Evolutionary conservation across 2,329 filamentous ascomycete genomes (phyloP).

Genomic region (Paecilomyces formosus): DNA sequence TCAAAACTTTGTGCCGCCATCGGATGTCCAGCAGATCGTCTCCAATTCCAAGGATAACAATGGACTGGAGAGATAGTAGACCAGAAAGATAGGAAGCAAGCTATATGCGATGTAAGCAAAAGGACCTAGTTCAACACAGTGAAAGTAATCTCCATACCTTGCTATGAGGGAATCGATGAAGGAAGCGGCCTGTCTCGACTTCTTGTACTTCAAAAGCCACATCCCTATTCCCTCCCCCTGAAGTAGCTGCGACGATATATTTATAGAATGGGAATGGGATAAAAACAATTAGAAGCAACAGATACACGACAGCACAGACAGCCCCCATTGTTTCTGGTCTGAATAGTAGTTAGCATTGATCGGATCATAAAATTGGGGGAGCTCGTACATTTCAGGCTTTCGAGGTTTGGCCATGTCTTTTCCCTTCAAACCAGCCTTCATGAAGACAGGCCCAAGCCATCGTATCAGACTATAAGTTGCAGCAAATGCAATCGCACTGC

Average conservation of each 20-base stretch:
- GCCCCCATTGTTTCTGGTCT: constrained; percentile 94
- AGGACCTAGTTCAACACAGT: background rate
- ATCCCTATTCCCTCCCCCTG: constrained; percentile 85
- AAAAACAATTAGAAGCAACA: constrained; percentile 82
- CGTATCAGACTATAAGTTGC: constrained; percentile 78
- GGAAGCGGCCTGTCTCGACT: constrained; percentile 72
- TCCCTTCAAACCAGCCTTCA: constrained; percentile 80
- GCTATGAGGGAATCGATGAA: constrained; percentile 89
- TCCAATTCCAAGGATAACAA: constrained; percentile 83
- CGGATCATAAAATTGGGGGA: background rate
- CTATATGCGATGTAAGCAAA: constrained; percentile 36
- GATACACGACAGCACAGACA: constrained; percentile 84
- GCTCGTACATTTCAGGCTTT: constrained; percentile 62
- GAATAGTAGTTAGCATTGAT: constrained; percentile 8
- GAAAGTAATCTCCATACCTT: constrained; percentile 53
- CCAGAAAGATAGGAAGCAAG: constrained; percentile 92
- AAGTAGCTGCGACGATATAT: constrained; percentile 91
- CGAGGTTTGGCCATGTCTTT: constrained; percentile 76
- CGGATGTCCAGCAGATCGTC: constrained; percentile 97
- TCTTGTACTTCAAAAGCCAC: constrained; percentile 66
- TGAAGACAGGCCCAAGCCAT: constrained; percentile 88
- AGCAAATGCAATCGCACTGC: constrained; percentile 77
- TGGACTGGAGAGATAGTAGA: constrained; percentile 83
- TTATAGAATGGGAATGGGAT: constrained; percentile 98
- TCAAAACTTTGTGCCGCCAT: constrained; percentile 98